phyloP scores from a whole-genome alignment of 2,329 filamentous ascomycete genomes.

The Xylaria arbuscula region DNA sequence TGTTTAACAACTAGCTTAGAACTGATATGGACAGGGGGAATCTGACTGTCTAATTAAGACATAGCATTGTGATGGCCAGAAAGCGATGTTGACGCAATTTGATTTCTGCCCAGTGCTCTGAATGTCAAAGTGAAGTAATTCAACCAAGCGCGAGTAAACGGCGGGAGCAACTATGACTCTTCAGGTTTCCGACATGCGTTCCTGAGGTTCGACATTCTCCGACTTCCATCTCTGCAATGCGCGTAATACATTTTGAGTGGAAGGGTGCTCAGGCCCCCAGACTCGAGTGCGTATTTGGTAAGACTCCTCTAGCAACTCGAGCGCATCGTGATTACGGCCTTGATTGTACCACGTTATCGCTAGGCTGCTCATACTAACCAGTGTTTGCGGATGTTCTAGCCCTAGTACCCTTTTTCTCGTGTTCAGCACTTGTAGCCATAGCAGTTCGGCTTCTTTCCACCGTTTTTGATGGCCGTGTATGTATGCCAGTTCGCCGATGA shows the following conservation, averaged over 20 bases:
- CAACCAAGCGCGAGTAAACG: too few relatives aligned
- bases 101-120: too few relatives aligned
- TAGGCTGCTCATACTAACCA: background rate
- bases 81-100: too few relatives aligned
- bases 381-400: background rate
- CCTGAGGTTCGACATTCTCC: background rate
- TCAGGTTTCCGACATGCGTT: background rate
- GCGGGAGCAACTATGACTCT: too few relatives aligned
- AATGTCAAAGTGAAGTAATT: too few relatives aligned
- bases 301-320: slow-evolving; percentile 6
- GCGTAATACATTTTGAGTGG: slow-evolving; percentile 8
- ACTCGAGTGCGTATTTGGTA: background rate
- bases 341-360: background rate
- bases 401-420: slow-evolving; percentile 4
- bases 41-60: too few relatives aligned
- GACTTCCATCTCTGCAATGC: background rate
- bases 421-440: background rate
- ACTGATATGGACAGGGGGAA: too few relatives aligned
- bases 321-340: slow-evolving; percentile 10
- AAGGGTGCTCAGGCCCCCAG: background rate
- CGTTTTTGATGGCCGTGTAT: background rate
- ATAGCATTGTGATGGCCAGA: too few relatives aligned
- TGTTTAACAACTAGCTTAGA: too few relatives aligned
- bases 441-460: background rate
- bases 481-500: background rate